Conservation (phyloP, 352 stramenopile genomes). For the Globisporangium nagaii region DNA sequence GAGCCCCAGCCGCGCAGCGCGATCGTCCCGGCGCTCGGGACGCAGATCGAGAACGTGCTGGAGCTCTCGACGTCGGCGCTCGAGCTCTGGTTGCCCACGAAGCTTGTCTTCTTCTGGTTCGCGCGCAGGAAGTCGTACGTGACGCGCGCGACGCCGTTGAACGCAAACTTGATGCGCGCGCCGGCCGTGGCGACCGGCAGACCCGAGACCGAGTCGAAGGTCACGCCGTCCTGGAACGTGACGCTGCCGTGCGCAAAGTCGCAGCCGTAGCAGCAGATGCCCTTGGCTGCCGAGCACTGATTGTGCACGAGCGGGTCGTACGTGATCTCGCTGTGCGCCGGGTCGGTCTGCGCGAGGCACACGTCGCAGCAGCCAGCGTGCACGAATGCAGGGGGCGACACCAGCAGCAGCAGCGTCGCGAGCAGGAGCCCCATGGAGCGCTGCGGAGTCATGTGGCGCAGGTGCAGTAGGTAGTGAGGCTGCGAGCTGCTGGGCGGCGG, state of each 20-base stretch:
- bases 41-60: constrained; percentile 51
- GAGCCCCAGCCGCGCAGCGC: constrained; percentile 55
- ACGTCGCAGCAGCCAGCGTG: constrained; percentile 31
- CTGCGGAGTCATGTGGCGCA: neutral
- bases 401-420: neutral
- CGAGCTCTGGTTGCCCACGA: constrained; percentile 28
- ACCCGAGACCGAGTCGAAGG: constrained; percentile 20
- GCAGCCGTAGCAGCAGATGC: constrained; percentile 55
- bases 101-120: constrained; percentile 60
- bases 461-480: too few relatives aligned
- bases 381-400: neutral
- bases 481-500: too few relatives aligned
- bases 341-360: constrained; percentile 36
- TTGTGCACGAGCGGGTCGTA: constrained; percentile 41
- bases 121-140: constrained; percentile 54
- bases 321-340: constrained; percentile 18
- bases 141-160: constrained; percentile 41
- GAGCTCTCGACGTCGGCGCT: constrained; percentile 18
- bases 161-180: constrained; percentile 50
- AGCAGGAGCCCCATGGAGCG: neutral
- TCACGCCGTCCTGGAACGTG: constrained; percentile 30
- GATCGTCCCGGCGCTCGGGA: constrained; percentile 41
- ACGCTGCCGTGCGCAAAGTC: constrained; percentile 28
- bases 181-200: constrained; percentile 21
- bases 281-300: constrained; percentile 28